phyloP scores from a whole-genome alignment of 2,329 filamentous ascomycete genomes.

The Colletotrichum incanum region DNA sequence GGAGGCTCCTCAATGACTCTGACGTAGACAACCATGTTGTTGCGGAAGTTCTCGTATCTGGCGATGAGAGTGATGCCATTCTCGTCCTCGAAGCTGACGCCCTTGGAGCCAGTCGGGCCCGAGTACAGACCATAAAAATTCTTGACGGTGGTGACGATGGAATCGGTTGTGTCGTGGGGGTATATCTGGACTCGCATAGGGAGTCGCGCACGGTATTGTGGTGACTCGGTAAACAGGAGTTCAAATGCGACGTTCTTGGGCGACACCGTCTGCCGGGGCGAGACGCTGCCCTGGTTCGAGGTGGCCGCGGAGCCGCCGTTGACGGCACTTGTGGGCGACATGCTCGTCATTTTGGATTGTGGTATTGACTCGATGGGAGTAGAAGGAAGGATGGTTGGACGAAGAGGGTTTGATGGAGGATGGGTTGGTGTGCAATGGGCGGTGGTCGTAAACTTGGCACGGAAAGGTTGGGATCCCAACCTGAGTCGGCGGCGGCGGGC shows the following conservation, averaged over 20 bases:
- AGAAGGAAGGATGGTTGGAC: slow-evolving; percentile 48
- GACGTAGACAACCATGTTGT: slow-evolving; percentile 95
- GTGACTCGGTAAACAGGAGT: slow-evolving; percentile 78
- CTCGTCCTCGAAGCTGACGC: slow-evolving; percentile 95
- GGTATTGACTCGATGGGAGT: slow-evolving; percentile 47
- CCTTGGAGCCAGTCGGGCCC: slow-evolving; percentile 76
- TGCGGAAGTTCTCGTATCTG: slow-evolving; percentile 93
- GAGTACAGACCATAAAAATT: slow-evolving; percentile 99
- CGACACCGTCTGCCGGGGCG: slow-evolving; percentile 63
- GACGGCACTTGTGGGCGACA: slow-evolving; percentile 59
- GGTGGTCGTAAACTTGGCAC: slow-evolving; percentile 34
- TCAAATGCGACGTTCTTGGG: slow-evolving; percentile 87
- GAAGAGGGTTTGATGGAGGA: slow-evolving; percentile 41
- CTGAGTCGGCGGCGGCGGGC: slow-evolving; percentile 23
- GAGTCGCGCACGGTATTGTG: slow-evolving; percentile 80
- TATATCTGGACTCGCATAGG: slow-evolving; percentile 94
- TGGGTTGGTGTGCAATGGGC: slow-evolving; percentile 41
- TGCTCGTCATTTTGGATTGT: slow-evolving; percentile 61
- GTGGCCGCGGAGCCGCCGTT: slow-evolving; percentile 53
- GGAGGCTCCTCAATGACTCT: slow-evolving; percentile 80
- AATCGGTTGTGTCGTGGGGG: slow-evolving; percentile 96
- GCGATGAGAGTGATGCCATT: slow-evolving; percentile 93
- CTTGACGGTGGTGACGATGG: slow-evolving; percentile 97
- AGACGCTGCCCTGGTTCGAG: slow-evolving; percentile 61
- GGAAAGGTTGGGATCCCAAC: slow-evolving; percentile 33